Conservation (phyloP, 345 rosid genomes). For the Citrus trifoliata region DNA sequence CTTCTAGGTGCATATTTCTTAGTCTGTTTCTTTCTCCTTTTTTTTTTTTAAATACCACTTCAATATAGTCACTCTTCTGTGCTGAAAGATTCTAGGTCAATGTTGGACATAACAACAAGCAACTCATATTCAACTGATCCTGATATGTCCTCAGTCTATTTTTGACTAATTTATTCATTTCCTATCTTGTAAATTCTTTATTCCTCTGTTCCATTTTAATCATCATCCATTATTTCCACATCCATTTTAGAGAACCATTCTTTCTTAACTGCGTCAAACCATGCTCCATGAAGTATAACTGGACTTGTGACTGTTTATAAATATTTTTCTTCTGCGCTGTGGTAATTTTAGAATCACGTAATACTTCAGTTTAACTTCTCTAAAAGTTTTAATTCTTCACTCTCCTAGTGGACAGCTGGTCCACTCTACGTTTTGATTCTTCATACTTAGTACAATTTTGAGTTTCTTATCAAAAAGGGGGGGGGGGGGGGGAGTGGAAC, state of each 20-base stretch:
- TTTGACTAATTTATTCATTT: neutral
- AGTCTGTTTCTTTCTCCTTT: neutral
- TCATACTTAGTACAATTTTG: too few species aligned
- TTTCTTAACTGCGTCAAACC: neutral
- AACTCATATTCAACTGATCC: neutral
- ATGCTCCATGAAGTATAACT: too few species aligned
- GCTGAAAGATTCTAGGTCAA: neutral
- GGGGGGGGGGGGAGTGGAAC: too few species aligned
- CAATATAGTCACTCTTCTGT: neutral
- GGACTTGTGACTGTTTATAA: neutral
- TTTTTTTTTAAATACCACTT: neutral
- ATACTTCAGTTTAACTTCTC: neutral
- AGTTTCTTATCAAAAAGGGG: too few species aligned
- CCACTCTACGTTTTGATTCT: too few species aligned
- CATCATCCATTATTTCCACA: neutral
- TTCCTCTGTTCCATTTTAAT: neutral
- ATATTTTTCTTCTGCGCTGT: neutral
- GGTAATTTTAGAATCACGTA: neutral
- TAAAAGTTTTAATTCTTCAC: too few species aligned
- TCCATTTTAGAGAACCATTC: neutral
- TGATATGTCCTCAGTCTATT: neutral
- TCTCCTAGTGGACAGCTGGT: too few species aligned
- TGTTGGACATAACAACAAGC: neutral
- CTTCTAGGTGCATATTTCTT: neutral
- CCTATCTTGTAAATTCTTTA: too few species aligned